Base-by-base conservation (phyloP, 2,329 filamentous ascomycete species). In the Apiospora arundinis region DNA sequence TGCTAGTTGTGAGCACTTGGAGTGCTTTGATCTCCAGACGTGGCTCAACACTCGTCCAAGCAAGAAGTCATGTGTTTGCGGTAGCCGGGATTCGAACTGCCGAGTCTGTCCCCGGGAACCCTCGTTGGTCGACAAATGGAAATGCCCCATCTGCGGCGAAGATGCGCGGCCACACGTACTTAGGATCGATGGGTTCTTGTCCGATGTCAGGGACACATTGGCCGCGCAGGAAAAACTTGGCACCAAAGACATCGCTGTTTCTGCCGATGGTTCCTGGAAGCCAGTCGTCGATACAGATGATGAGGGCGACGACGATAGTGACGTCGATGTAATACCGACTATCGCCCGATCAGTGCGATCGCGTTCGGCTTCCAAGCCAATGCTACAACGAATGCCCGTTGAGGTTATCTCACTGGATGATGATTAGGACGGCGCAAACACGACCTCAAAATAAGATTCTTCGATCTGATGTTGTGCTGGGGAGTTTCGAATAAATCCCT, bases 21-120 rank as follows among this genome's bases (percentile, higher is more conserved):
- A 98, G 78, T 97, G 95, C 78, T 98, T 98, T 78, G 95, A 98
- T 79, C 89, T 98, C 9, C 88, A 92, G 25, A 95, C 89, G 0
- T 98, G 94, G 84, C 87, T 99, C 11, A 81, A 85, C 18, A 93
- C 92, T 6, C 90, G 93, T 56, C 84, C 85, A 6, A 81, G 82
- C 18, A 87, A 86, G 72, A 79, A 81, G 32, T 74, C 77, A 32
- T 75, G 74, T 32, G 76, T 75, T 42, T 86, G 84, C 74, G 75
- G 77, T 68, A 79, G 84, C 68, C 71, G 74, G 32, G 73, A 75
- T 28, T 69, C 79, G 68, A 75, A 79, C 49, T 86, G 86, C 70
- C 71, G 72, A 14, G 70, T 46, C 0, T 86, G 84, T 74, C 76
- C 77, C 14, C 78, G 75, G 63, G 86, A 91, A 74, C 89, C 88